Percentiles rank a stretch among this genome's conserved stretches.
Conservation (phyloP, 2,329 filamentous ascomycete genomes). For the Cryoendolithus antarcticus region DNA sequence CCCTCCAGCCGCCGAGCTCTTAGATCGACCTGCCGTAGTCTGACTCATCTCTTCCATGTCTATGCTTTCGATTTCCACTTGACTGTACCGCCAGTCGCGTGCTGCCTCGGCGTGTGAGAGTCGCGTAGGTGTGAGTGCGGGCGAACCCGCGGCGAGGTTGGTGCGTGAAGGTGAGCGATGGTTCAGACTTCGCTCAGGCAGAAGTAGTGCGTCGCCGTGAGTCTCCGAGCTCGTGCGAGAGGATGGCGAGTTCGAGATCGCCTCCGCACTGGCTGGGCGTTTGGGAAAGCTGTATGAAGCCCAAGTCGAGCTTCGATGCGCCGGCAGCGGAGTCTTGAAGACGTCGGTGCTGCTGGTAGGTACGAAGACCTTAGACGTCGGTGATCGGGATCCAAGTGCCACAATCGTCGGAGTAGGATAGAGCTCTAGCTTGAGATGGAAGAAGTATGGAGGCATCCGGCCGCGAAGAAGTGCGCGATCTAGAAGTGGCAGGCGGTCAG, state of each 20-base stretch:
- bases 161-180: conserved; percentile 13
- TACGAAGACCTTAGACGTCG: conserved; percentile 19
- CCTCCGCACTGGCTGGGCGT: conserved; percentile 3
- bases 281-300: conserved; percentile 12
- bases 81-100: conserved; percentile 69
- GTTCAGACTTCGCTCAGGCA: conserved; percentile 24
- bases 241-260: conserved; percentile 1
- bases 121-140: conserved; percentile 20
- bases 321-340: conserved; percentile 32
- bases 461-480: not conserved
- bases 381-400: not conserved
- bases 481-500: no score
- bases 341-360: conserved; percentile 32
- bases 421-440: conserved; percentile 50
- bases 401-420: conserved; percentile 28
- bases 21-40: conserved; percentile 28
- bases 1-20: conserved; percentile 43
- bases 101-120: conserved; percentile 38
- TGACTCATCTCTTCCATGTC: conserved; percentile 47
- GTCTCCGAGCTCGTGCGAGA: conserved; percentile 12
- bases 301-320: conserved; percentile 29
- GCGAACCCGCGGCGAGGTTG: conserved; percentile 6
- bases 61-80: conserved; percentile 68
- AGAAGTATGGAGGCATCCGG: conserved; percentile 41
- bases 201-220: conserved; percentile 23